phyloP scores from a whole-genome alignment of 176 grass and related monocot species.

The Themeda triandra region DNA sequence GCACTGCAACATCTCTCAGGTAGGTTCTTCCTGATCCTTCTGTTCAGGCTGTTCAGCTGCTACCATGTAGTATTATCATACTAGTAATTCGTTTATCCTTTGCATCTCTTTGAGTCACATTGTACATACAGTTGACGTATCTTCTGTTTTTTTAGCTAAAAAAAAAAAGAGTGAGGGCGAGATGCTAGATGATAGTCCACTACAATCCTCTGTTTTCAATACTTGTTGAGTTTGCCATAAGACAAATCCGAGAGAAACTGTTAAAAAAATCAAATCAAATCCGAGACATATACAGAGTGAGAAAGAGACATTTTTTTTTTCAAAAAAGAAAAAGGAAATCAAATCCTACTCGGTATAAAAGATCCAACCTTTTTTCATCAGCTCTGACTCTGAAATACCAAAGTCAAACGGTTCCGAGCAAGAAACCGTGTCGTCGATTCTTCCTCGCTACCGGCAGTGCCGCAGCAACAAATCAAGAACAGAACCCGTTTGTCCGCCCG shows the following conservation, averaged over 20 bases:
- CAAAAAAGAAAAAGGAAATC: too few species aligned
- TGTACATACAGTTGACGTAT: neutral
- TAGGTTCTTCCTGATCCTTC: neutral
- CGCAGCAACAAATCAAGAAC: neutral
- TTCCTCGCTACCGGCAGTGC: neutral
- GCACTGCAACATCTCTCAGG: neutral
- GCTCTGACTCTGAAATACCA: neutral
- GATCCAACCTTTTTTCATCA: neutral
- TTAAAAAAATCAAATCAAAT: too few species aligned
- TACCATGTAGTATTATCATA: neutral
- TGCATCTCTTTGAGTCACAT: neutral
- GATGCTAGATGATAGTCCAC: too few species aligned
- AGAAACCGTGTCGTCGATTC: neutral
- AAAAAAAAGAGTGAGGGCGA: neutral
- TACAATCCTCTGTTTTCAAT: too few species aligned
- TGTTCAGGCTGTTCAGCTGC: neutral
- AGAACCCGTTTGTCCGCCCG: neutral
- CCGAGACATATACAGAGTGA: neutral
- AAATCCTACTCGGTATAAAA: too few species aligned
- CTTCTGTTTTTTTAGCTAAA: too few species aligned
- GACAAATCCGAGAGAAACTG: too few species aligned
- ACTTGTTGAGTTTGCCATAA: too few species aligned
- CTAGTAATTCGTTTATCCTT: neutral
- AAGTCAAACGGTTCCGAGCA: neutral
- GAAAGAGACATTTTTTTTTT: neutral